Percentiles rank a stretch among this genome's conserved stretches.
phyloP scores from a whole-genome alignment of 768 basidiomycete genomes.

The Boletus insuetus region DNA sequence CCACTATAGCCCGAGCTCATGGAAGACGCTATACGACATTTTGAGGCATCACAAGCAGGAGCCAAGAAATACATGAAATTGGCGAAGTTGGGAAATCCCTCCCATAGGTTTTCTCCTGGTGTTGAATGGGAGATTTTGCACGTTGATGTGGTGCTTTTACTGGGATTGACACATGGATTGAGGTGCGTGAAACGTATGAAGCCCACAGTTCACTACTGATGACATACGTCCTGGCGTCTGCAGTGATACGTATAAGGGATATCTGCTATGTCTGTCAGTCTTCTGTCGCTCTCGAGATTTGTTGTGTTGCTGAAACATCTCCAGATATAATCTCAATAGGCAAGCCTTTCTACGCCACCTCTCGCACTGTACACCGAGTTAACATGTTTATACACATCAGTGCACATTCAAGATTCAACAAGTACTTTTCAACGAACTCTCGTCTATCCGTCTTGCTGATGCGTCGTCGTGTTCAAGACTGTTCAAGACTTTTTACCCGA shows the following conservation, averaged over 20 bases:
- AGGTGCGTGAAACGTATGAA: conserved; percentile 42
- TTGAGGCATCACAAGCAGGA: conserved; percentile 58
- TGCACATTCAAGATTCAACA: conserved; percentile 74
- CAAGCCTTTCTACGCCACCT: conserved; percentile 21
- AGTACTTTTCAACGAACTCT: conserved; percentile 35
- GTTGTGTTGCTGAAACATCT: conserved; percentile 10
- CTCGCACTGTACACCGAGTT: conserved; percentile 16
- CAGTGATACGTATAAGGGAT: conserved; percentile 77
- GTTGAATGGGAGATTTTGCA: conserved; percentile 76
- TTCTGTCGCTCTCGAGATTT: neutral
- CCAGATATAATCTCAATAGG: conserved; percentile 55
- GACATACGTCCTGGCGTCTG: neutral
- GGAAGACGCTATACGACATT: conserved; percentile 55
- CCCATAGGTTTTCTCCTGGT: conserved; percentile 53
- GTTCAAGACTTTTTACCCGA: conserved; percentile 65
- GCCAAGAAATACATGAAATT: conserved; percentile 49
- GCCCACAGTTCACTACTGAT: conserved; percentile 3
- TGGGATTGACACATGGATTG: conserved; percentile 68
- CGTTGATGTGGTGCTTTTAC: conserved; percentile 68
- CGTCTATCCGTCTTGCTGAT: conserved; percentile 1
- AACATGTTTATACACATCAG: conserved; percentile 18
- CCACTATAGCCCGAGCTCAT: conserved; percentile 52
- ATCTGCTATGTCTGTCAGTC: conserved; percentile 71
- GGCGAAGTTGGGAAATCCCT: conserved; percentile 32
- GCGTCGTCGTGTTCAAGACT: conserved; percentile 40